Evolutionary conservation across 192 early-diverging fungal species (phyloP).

Genomic region (Coemansia sp.): DNA sequence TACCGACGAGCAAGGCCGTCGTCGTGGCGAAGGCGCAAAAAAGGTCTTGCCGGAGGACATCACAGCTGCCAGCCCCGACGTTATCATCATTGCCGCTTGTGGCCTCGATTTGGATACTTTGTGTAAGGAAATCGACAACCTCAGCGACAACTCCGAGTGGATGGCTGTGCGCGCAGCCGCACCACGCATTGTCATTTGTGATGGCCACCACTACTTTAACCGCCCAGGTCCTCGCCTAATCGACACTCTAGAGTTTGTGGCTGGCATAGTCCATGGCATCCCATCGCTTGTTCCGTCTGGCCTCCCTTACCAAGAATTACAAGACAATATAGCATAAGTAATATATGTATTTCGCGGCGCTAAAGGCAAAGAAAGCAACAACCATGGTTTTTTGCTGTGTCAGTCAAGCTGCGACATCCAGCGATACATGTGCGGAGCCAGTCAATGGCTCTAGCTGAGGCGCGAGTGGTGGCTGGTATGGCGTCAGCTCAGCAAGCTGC

Average conservation of each 20-base stretch:
- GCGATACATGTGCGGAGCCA: conserved; percentile 9
- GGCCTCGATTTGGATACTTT: conserved; percentile 54
- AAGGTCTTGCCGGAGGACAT: conserved; percentile 24
- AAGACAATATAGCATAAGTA: neutral
- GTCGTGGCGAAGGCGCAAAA: neutral
- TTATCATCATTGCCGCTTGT: conserved; percentile 56
- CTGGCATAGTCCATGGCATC: conserved; percentile 7
- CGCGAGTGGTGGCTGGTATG: conserved; percentile 36
- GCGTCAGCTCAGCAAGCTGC: conserved; percentile 38
- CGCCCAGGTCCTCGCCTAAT: conserved; percentile 61
- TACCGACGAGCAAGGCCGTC: conserved; percentile 15
- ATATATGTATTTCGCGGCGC: neutral
- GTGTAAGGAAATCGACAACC: conserved; percentile 18
- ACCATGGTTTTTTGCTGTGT: too few species aligned
- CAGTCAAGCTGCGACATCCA: neutral
- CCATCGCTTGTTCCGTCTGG: neutral
- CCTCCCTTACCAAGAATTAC: conserved; percentile 2
- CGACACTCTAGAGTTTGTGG: conserved; percentile 60
- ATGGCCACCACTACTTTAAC: conserved; percentile 67
- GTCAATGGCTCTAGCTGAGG: conserved; percentile 16
- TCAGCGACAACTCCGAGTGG: conserved; percentile 9
- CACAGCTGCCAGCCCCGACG: conserved; percentile 41
- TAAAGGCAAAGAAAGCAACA: neutral
- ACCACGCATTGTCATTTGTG: conserved; percentile 50
- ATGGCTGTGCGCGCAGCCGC: conserved; percentile 5